phyloP scores from a whole-genome alignment of 306 rosid genomes.

The Dryas drummondii region DNA sequence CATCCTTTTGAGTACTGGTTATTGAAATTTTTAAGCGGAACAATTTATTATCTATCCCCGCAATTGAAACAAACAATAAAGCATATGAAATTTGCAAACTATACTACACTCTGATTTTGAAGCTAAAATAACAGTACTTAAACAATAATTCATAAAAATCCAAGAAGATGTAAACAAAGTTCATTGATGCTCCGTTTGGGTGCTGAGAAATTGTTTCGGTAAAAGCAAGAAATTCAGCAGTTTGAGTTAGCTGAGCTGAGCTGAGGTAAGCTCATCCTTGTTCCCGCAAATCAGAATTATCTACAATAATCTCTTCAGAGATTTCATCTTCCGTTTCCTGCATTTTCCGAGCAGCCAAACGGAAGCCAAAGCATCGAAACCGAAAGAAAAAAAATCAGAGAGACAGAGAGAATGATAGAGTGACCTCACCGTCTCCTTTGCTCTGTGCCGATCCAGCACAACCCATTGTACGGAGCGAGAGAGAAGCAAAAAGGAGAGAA shows the following conservation, averaged over 20 bases:
- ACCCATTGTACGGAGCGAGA: conserved; percentile 53
- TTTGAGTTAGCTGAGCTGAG: conserved; percentile 1
- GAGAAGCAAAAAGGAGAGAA: neutral
- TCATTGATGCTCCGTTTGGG: neutral
- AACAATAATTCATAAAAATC: too few relatives aligned
- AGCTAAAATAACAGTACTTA: neutral
- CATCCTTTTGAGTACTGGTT: neutral
- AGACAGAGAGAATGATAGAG: conserved; percentile 2
- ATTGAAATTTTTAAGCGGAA: neutral
- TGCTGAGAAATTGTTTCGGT: neutral
- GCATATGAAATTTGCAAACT: neutral
- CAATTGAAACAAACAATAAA: neutral
- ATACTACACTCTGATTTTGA: neutral
- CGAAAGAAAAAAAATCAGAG: conserved; percentile 7
- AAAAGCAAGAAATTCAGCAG: conserved; percentile 1
- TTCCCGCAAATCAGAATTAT: neutral
- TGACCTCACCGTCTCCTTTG: conserved; percentile 69
- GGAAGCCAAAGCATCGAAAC: conserved; percentile 16
- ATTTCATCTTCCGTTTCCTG: neutral
- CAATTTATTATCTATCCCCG: neutral
- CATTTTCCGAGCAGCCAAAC: conserved; percentile 32
- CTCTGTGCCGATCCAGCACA: conserved; percentile 87
- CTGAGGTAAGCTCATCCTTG: neutral
- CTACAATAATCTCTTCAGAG: neutral
- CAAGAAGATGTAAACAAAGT: neutral